Evolutionary conservation across 148 eudicot genomes (phyloP).

Genomic region (Camellia sinensis): DNA sequence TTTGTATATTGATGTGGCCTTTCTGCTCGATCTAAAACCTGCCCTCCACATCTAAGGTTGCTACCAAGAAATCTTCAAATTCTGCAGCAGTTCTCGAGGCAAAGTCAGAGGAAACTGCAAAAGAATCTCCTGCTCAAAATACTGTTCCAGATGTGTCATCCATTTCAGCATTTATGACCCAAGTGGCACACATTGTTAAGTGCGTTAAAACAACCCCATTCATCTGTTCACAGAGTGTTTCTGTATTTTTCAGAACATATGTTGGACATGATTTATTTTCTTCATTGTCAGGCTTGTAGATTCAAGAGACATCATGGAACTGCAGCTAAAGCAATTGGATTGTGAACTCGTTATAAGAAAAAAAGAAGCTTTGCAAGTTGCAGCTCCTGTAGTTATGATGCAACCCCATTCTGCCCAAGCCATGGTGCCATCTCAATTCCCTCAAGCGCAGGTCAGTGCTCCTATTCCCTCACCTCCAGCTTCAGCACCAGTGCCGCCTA

Average conservation of each 20-base stretch:
- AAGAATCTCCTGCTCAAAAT: constrained; percentile 14
- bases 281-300: constrained; percentile 43
- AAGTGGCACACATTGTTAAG: constrained; percentile 49
- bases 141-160: constrained; percentile 39
- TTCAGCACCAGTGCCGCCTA: constrained; percentile 29
- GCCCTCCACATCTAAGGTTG: constrained; percentile 22
- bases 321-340: constrained; percentile 48
- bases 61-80: constrained; percentile 31
- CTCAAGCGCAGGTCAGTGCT: constrained; percentile 25
- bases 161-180: constrained; percentile 44
- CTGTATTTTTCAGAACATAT: background rate
- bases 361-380: constrained; percentile 49
- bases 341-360: constrained; percentile 50
- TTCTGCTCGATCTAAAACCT: constrained; percentile 16
- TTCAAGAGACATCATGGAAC: constrained; percentile 58
- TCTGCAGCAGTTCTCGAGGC: constrained; percentile 28
- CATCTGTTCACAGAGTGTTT: background rate
- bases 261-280: background rate
- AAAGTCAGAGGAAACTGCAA: constrained; percentile 19
- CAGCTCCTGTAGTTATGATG: constrained; percentile 33
- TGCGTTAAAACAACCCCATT: constrained; percentile 18
- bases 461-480: constrained; percentile 35
- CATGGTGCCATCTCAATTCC: constrained; percentile 25
- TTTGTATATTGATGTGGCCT: constrained; percentile 7
- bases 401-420: constrained; percentile 32